These are phyloP conservation scores for Chlorencoelia australis DNA, from an alignment of 2,329 filamentous ascomycete species.

Conservation along the genomic window DNA sequence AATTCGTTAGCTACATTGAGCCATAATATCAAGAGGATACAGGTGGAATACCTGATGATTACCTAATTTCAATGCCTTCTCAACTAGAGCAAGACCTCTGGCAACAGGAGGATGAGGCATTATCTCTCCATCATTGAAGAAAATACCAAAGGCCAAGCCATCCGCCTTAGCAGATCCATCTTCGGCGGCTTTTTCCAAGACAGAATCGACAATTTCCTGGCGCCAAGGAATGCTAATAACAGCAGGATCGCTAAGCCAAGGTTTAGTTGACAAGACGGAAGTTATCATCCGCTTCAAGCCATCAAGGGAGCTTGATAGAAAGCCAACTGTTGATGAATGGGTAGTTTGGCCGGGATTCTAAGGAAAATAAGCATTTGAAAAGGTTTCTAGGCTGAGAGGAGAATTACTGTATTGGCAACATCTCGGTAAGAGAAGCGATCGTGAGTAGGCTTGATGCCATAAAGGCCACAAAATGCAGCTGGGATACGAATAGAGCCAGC, in stretches of 20 bases:
- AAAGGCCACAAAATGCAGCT: constrained; percentile 26
- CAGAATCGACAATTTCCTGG: constrained; percentile 28
- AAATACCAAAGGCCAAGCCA: constrained; percentile 42
- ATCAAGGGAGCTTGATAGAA: constrained; percentile 43
- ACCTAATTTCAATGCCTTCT: not conserved
- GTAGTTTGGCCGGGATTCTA: constrained; percentile 42
- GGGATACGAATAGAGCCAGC: constrained; percentile 24
- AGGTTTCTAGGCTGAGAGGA: not conserved
- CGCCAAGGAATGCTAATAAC: constrained; percentile 55
- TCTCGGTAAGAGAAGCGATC: constrained; percentile 36
- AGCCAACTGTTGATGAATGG: constrained; percentile 50
- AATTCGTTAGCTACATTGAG: not conserved
- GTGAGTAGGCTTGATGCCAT: constrained; percentile 27
- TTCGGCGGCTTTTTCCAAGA: constrained; percentile 4
- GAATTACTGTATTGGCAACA: constrained; percentile 43
- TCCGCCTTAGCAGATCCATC: constrained; percentile 12
- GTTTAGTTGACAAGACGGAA: constrained; percentile 42
- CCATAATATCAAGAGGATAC: not conserved
- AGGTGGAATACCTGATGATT: not conserved
- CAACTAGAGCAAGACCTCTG: constrained; percentile 39
- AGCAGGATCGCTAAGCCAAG: constrained; percentile 55
- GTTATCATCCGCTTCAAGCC: constrained; percentile 44
- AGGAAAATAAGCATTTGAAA: not conserved
- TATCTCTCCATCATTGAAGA: constrained; percentile 40
- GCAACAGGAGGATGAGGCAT: constrained; percentile 44